A percentile compares a stretch with the other conserved stretches of the same genome.
Conservation (phyloP, 148 eudicot species). For the Cornus suecica region DNA sequence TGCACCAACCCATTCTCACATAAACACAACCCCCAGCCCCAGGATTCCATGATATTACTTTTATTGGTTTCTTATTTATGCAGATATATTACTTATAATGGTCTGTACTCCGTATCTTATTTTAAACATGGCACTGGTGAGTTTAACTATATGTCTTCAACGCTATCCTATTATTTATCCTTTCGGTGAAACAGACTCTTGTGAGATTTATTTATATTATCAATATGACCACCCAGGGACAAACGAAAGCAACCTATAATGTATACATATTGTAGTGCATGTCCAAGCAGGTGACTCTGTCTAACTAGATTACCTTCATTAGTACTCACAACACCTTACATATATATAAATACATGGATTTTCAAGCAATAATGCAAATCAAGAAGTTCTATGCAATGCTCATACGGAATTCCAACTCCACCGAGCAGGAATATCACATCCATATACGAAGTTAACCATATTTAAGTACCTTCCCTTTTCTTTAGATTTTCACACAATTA, state of each 20-base stretch:
- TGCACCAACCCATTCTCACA: neutral
- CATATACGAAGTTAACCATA: neutral
- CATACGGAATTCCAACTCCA: neutral
- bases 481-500: too few species aligned
- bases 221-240: neutral
- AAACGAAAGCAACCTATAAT: neutral
- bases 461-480: neutral
- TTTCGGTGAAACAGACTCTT: too few species aligned
- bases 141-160: too few species aligned
- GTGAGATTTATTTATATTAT: too few species aligned
- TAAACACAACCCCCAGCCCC: neutral
- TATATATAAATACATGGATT: neutral
- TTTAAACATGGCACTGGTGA: too few species aligned
- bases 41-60: neutral
- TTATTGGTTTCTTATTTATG: neutral
- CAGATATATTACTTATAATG: neutral
- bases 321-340: neutral
- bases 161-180: too few species aligned
- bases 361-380: neutral
- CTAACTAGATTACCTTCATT: neutral
- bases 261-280: too few species aligned
- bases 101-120: neutral
- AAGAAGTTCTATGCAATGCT: neutral
- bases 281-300: neutral
- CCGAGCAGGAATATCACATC: neutral